These are phyloP conservation scores for Millerozyma miso DNA, from an alignment of 805 yeast genomes.

Conservation along the genomic window DNA sequence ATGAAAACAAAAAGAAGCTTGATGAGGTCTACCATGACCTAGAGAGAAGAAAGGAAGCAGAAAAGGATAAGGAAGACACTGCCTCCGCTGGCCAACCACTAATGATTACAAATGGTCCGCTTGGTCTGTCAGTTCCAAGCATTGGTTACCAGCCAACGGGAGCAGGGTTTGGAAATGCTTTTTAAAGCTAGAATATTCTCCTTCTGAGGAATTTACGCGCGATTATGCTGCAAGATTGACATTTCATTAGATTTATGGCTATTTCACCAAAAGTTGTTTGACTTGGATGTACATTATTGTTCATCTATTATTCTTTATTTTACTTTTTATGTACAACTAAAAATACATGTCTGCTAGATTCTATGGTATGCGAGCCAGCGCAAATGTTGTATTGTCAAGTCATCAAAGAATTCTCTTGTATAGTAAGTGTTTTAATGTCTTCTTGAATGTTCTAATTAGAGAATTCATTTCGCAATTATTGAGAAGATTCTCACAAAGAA, in stretches of 20 bases:
- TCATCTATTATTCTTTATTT: neutral
- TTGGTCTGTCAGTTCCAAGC: slow-evolving; percentile 34
- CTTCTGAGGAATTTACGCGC: neutral
- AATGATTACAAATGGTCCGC: slow-evolving; percentile 72
- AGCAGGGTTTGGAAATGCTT: slow-evolving; percentile 60
- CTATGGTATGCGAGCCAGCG: neutral
- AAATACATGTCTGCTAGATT: neutral
- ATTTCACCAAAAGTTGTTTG: neutral
- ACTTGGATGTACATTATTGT: neutral
- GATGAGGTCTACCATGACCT: slow-evolving; percentile 65
- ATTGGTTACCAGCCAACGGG: slow-evolving; percentile 71
- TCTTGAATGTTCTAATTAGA: slow-evolving; percentile 13
- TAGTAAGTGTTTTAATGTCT: slow-evolving; percentile 6
- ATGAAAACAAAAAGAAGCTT: slow-evolving; percentile 69
- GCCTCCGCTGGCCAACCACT: slow-evolving; percentile 61
- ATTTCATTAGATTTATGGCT: too few species aligned
- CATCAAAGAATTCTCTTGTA: slow-evolving; percentile 2
- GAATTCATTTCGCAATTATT: slow-evolving; percentile 12
- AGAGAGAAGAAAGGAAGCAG: slow-evolving; percentile 63
- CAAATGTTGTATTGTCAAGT: neutral
- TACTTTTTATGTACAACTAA: slow-evolving; percentile 1
- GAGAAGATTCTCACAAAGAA: slow-evolving; percentile 12
- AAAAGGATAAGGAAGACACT: slow-evolving; percentile 40
- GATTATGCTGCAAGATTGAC: too few species aligned
- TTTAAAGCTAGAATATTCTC: slow-evolving; percentile 11